Evolutionary conservation across 345 rosid species (phyloP).

Genomic region (Populus pruinosa): DNA sequence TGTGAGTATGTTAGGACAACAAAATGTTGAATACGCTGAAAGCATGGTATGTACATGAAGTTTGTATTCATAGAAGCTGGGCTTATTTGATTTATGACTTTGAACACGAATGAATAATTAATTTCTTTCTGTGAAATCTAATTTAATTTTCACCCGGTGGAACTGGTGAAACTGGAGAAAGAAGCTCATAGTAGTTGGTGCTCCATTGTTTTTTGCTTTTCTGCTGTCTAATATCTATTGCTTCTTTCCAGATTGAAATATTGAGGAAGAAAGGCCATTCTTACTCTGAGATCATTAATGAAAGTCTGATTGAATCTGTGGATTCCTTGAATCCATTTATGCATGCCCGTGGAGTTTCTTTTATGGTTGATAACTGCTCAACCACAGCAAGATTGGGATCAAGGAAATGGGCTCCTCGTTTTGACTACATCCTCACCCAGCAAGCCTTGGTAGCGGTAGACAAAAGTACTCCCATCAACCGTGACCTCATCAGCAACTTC

Average conservation of each 20-base stretch:
- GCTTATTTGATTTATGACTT: background rate
- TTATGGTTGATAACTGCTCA: slow-evolving; percentile 94
- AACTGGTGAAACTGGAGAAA: background rate
- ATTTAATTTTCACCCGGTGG: background rate
- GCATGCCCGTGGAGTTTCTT: slow-evolving; percentile 95
- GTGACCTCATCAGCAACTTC: slow-evolving; percentile 83
- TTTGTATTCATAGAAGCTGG: background rate
- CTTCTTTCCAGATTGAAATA: slow-evolving; percentile 59
- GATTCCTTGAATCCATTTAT: slow-evolving; percentile 93
- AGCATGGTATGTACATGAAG: background rate
- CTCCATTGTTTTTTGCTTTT: background rate
- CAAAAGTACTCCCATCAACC: slow-evolving; percentile 52
- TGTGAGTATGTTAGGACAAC: background rate
- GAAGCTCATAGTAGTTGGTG: background rate
- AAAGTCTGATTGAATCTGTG: slow-evolving; percentile 85
- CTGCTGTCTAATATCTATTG: background rate
- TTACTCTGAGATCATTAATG: slow-evolving; percentile 87
- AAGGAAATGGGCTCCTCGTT: slow-evolving; percentile 92
- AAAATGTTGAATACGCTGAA: background rate
- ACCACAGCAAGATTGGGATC: slow-evolving; percentile 93
- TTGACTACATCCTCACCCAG: slow-evolving; percentile 76
- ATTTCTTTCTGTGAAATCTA: background rate
- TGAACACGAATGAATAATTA: background rate
- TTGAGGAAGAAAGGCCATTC: slow-evolving; percentile 98
- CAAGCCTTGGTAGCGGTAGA: slow-evolving; percentile 80